Conservation (phyloP, 176 grass and related monocot genomes). For the Aegilops longissima region DNA sequence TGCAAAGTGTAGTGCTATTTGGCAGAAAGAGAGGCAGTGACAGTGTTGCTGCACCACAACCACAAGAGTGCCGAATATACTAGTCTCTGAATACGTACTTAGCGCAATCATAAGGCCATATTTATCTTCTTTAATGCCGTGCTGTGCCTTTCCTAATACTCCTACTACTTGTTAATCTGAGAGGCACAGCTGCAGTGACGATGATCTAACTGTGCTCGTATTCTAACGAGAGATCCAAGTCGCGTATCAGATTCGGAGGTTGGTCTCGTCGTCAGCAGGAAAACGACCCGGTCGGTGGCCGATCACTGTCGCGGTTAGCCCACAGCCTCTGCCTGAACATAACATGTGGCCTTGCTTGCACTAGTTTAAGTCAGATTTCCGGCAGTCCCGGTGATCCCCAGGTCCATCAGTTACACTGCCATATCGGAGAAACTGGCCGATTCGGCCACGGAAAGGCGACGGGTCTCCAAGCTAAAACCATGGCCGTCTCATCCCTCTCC, state of each 20-base stretch:
- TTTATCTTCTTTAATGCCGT: neutral
- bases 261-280: neutral
- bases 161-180: neutral
- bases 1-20: neutral
- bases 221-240: neutral
- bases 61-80: constrained; percentile 12
- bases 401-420: neutral
- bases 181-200: neutral
- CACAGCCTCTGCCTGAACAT: neutral
- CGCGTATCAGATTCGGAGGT: constrained; percentile 2
- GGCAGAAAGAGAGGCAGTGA: neutral
- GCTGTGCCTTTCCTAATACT: neutral
- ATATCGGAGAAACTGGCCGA: neutral
- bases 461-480: neutral
- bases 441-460: neutral
- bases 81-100: neutral
- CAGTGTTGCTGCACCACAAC: neutral
- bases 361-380: constrained; percentile 1
- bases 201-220: neutral
- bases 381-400: neutral
- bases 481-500: neutral
- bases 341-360: neutral
- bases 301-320: constrained; percentile 31
- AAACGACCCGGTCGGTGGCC: constrained; percentile 33
- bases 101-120: neutral